These are phyloP conservation scores for Fusarium sp. DNA, from an alignment of 2,329 filamentous ascomycete species.

Conservation along the genomic window DNA sequence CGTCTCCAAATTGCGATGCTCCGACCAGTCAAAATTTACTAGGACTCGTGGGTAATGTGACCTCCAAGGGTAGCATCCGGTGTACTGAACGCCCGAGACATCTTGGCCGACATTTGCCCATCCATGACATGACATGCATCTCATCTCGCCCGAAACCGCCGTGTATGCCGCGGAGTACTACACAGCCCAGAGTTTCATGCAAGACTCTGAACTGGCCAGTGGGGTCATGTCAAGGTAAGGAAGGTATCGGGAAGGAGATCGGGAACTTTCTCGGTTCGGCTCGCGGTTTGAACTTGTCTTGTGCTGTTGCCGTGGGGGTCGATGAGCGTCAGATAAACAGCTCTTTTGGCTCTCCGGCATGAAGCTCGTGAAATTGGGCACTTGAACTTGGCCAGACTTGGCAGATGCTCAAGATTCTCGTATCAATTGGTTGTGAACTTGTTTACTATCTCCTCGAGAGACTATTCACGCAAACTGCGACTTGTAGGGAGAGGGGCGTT, in stretches of 20 bases:
- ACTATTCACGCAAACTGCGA: background rate
- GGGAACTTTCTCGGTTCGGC: constrained; percentile 4
- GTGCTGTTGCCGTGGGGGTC: background rate
- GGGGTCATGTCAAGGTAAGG: background rate
- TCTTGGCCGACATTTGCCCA: background rate
- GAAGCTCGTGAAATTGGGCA: background rate
- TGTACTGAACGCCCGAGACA: background rate
- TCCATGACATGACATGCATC: constrained; percentile 2
- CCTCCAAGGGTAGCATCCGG: background rate
- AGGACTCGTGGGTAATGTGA: background rate
- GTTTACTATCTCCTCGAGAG: background rate
- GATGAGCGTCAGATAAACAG: background rate
- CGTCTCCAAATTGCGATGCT: background rate
- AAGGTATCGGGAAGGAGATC: background rate
- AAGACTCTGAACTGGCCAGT: background rate
- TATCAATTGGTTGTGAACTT: background rate
- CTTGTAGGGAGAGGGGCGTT: background rate
- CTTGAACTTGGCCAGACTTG: background rate
- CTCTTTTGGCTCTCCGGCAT: background rate
- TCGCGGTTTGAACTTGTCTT: background rate
- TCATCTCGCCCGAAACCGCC: background rate
- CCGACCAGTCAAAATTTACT: constrained; percentile 1
- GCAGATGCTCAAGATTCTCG: background rate
- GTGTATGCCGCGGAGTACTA: background rate
- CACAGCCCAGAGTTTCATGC: background rate